Base-by-base conservation (phyloP, 2,329 filamentous ascomycete species). In the Sordariomycetes sp. region DNA sequence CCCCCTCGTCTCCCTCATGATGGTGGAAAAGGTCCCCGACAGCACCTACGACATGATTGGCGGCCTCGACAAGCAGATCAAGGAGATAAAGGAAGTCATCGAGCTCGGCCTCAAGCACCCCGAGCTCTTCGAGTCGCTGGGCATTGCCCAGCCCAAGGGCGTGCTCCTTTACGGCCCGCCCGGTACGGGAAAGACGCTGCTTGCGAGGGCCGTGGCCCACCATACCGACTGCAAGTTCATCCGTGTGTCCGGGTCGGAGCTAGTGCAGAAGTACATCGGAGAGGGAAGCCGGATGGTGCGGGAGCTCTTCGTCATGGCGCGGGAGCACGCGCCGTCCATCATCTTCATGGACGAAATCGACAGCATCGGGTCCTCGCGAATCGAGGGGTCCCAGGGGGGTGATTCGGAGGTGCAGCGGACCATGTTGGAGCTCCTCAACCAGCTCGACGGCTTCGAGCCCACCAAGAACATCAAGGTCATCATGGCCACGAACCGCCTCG, bases 271-370 rank as follows among this genome's bases (percentile, higher is more conserved):
- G 76, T 99, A 99, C 74, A 99, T 99, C 66, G 94, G 94, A 68
- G 94, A 99, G 71, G 94, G 94, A 68, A 94, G 88, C 65, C 86
- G 94, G 65, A 99, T 99, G 94, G 94, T 99, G 62, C 89, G 94
- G 68, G 94, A 99, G 74, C 81, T 99, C 55, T 99, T 99, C 79
- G 89, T 99, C 69, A 99, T 99, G 94, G 94, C 94, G 32, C 83
- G 94, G 73, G 94, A 99, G 70, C 94, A 99, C 66, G 94, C 94
- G 1, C 94, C 94, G 24, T 95, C 89, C 63, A 99, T 99, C 74
- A 99, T 99, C 73, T 99, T 99, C 79, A 99, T 99, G 94, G 94
- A 99, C 72, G 94, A 99, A 74, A 97, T 99, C 72, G 94, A 99
- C 77, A 95, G 89, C 64, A 99, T 99, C 72, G 94, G 94, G 62